Conservation (phyloP, 169 alveolate genomes). For the Cryptosporidium baileyi region DNA sequence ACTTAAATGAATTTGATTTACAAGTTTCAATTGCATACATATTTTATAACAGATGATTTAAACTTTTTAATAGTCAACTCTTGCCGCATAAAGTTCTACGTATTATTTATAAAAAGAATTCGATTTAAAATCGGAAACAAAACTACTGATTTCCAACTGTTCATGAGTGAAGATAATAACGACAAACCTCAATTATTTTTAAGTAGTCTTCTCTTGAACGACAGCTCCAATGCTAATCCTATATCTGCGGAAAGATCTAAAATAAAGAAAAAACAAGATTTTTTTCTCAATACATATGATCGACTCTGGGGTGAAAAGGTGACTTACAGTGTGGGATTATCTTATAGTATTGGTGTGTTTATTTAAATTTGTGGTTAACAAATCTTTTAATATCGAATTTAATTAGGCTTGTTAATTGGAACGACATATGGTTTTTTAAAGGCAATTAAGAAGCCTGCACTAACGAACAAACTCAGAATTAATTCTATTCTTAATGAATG, state of each 20-base stretch:
- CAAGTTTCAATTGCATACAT: no score
- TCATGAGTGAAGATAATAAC: no score
- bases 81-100: no score
- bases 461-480: conserved; percentile 81
- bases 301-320: conserved; percentile 88
- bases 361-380: neutral
- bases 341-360: conserved; percentile 84
- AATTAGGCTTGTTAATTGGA: conserved; percentile 82
- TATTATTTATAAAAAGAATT: no score
- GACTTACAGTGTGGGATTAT: conserved; percentile 85
- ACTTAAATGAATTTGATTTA: no score
- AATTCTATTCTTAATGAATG: conserved; percentile 84
- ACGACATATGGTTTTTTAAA: conserved; percentile 81
- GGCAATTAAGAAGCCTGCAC: conserved; percentile 87
- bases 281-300: conserved; percentile 81
- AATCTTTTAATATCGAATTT: neutral
- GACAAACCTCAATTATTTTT: neutral
- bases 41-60: no score
- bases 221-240: neutral
- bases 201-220: neutral
- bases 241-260: neutral
- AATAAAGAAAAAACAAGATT: conserved; percentile 72
- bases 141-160: no score
- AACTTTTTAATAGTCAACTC: no score
- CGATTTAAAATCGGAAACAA: no score